Conservation (phyloP, 2,329 filamentous ascomycete genomes). For the Didymella glomerata region DNA sequence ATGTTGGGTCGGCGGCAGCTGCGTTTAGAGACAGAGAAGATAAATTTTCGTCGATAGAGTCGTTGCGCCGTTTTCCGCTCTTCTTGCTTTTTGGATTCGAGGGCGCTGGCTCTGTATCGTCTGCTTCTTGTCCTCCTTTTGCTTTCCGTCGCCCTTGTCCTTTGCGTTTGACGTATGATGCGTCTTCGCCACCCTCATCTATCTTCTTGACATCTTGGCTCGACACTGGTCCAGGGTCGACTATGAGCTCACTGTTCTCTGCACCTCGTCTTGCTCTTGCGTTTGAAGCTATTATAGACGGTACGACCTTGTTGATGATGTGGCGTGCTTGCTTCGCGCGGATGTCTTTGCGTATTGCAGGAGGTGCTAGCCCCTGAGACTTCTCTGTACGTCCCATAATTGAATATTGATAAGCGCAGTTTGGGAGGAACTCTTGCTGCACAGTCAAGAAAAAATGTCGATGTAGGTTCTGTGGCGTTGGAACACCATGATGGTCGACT, state of each 20-base stretch:
- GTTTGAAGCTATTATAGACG: constrained; percentile 62
- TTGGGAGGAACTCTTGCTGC: too few relatives aligned
- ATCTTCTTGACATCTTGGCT: constrained; percentile 1
- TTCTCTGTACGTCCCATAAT: constrained; percentile 50
- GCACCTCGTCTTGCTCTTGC: constrained; percentile 65
- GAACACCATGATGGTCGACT: constrained; percentile 10
- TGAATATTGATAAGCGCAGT: too few relatives aligned
- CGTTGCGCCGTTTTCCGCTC: constrained; percentile 22
- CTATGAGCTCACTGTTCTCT: constrained; percentile 61
- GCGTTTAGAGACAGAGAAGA: constrained; percentile 24
- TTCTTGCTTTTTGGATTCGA: constrained; percentile 8
- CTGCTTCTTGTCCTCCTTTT: constrained; percentile 19
- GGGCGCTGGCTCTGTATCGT: background rate
- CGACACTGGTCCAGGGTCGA: constrained; percentile 45
- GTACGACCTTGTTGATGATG: constrained; percentile 68
- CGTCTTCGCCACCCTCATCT: constrained; percentile 18
- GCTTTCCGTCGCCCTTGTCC: constrained; percentile 44
- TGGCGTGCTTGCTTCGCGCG: constrained; percentile 64
- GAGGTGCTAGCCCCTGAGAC: constrained; percentile 50
- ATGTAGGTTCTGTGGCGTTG: background rate
- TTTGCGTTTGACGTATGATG: constrained; percentile 45
- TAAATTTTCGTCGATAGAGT: constrained; percentile 24
- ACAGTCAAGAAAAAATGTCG: background rate
- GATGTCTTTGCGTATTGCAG: constrained; percentile 47
- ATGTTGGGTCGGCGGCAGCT: background rate